These are phyloP conservation scores for Globisporangium acanthophoron DNA, from an alignment of 352 stramenopile genomes.

Conservation along the genomic window DNA sequence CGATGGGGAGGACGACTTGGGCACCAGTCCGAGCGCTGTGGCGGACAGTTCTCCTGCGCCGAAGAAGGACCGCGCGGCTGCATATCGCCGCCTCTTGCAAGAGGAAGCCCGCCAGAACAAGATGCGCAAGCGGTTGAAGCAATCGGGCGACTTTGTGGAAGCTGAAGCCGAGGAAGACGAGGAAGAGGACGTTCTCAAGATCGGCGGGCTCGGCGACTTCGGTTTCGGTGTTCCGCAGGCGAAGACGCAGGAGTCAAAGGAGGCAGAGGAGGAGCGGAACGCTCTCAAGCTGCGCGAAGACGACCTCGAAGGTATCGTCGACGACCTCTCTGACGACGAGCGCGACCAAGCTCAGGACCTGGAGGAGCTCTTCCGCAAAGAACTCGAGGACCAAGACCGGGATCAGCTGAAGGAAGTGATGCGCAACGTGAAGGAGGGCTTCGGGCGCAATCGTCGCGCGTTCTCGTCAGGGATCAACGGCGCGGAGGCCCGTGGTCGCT, in stretches of 20 bases:
- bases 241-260: conserved; percentile 64
- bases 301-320: conserved; percentile 81
- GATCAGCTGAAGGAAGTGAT: conserved; percentile 81
- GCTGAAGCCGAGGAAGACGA: conserved; percentile 84
- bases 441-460: conserved; percentile 73
- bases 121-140: conserved; percentile 55
- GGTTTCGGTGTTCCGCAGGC: conserved; percentile 75
- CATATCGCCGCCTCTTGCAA: conserved; percentile 57
- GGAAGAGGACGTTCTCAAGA: conserved; percentile 79
- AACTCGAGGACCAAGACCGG: conserved; percentile 62
- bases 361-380: conserved; percentile 68
- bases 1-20: conserved; percentile 10
- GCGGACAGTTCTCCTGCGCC: neutral
- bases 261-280: conserved; percentile 71
- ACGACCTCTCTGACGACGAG: conserved; percentile 84
- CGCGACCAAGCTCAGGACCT: conserved; percentile 52
- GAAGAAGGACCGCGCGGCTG: conserved; percentile 62
- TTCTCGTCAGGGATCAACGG: conserved; percentile 56
- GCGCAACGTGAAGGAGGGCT: conserved; percentile 86
- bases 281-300: conserved; percentile 71
- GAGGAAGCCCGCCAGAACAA: conserved; percentile 48
- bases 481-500: conserved; percentile 61
- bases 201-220: conserved; percentile 77
- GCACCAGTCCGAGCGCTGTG: conserved; percentile 1
- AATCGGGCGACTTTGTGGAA: conserved; percentile 60